Evolutionary conservation across 345 rosid genomes (phyloP).

Genomic region (Pistacia atlantica): DNA sequence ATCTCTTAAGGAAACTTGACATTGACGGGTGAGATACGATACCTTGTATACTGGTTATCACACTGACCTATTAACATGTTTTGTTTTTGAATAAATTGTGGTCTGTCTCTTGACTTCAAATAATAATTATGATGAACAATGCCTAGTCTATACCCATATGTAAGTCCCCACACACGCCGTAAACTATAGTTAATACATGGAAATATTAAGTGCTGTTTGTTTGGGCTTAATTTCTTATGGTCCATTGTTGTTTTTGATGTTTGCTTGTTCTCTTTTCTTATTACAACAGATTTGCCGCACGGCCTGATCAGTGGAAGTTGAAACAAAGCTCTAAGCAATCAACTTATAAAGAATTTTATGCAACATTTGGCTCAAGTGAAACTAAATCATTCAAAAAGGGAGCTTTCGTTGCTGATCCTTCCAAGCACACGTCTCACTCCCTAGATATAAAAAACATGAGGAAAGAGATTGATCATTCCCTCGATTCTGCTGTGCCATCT

Average conservation of each 20-base stretch:
- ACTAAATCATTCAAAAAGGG: slow-evolving; percentile 42
- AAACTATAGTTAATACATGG: background rate
- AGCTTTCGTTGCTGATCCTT: slow-evolving; percentile 43
- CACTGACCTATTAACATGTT: background rate
- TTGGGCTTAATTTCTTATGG: background rate
- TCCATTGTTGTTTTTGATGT: background rate
- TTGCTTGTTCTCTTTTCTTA: slow-evolving; percentile 12
- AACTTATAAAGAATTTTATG: slow-evolving; percentile 61
- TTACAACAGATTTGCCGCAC: slow-evolving; percentile 54
- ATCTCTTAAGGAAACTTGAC: slow-evolving; percentile 75
- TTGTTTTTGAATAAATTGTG: background rate
- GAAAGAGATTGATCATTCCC: slow-evolving; percentile 48
- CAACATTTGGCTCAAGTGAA: slow-evolving; percentile 67
- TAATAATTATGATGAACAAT: background rate
- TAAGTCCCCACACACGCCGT: background rate
- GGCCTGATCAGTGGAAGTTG: slow-evolving; percentile 80
- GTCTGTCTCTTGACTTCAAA: background rate
- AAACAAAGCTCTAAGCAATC: slow-evolving; percentile 81
- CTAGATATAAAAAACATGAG: slow-evolving; percentile 48
- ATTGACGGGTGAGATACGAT: slow-evolving; percentile 65
- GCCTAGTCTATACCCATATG: background rate
- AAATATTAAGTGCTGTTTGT: background rate
- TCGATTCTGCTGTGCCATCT: slow-evolving; percentile 31
- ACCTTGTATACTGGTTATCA: background rate
- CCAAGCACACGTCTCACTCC: slow-evolving; percentile 42